These are phyloP conservation scores for Colletotrichum cuscutae DNA, from an alignment of 2,329 filamentous ascomycete genomes.

Conservation along the genomic window DNA sequence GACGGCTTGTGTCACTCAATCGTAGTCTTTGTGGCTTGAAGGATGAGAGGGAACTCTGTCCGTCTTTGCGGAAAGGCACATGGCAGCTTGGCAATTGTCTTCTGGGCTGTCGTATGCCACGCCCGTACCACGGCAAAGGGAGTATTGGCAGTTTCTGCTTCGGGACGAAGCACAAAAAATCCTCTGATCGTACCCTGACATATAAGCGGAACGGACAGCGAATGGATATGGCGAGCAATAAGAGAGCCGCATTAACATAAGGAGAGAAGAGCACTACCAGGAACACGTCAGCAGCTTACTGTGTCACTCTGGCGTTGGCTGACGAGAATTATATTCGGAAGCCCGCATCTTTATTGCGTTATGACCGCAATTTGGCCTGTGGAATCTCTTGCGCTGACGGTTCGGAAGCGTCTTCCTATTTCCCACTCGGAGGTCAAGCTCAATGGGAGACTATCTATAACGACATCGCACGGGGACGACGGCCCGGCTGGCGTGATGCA, in stretches of 20 bases:
- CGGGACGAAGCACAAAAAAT: background rate
- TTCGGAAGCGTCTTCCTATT: background rate
- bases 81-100: conserved; percentile 19
- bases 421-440: background rate
- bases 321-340: background rate
- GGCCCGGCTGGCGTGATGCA: background rate
- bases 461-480: background rate
- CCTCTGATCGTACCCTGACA: too few relatives aligned
- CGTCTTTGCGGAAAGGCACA: conserved; percentile 28
- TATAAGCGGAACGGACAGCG: too few relatives aligned
- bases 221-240: background rate
- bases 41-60: conserved; percentile 5
- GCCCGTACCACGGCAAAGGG: background rate
- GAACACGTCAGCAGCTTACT: background rate
- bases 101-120: conserved; percentile 25
- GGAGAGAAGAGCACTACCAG: background rate
- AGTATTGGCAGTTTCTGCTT: background rate
- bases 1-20: conserved; percentile 11
- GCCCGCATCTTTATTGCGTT: background rate
- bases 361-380: background rate
- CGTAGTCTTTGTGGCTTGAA: conserved; percentile 8
- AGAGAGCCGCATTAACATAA: background rate
- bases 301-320: background rate
- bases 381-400: background rate
- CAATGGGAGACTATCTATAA: background rate